Conservation (phyloP, 1,139 yeast species). For the Suhomyces coccinellae region DNA sequence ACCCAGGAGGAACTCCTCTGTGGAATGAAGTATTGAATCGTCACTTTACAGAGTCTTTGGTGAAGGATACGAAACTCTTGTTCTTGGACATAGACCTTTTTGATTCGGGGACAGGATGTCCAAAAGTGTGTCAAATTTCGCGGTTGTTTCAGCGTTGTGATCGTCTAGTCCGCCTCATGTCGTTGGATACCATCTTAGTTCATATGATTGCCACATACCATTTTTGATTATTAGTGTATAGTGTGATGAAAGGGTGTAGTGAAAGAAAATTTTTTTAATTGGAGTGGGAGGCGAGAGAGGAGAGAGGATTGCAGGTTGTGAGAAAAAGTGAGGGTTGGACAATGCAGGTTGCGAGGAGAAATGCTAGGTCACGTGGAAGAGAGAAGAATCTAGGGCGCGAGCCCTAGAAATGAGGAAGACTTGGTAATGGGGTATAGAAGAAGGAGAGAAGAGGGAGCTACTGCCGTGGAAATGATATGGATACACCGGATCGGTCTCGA, state of each 20-base stretch:
- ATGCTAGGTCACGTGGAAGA: neutral
- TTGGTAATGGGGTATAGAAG: neutral
- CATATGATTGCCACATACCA: conserved; percentile 26
- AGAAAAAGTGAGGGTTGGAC: conserved; percentile 2
- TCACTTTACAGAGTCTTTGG: no score
- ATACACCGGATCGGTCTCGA: no score
- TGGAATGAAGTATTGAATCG: no score
- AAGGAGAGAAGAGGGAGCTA: no score
- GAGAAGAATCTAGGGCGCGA: conserved; percentile 5
- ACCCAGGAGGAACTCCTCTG: no score
- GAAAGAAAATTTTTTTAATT: conserved; percentile 16
- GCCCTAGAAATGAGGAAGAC: conserved; percentile 5
- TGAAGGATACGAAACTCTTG: neutral
- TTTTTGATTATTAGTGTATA: conserved; percentile 26
- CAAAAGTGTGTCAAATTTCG: neutral
- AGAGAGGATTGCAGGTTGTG: conserved; percentile 8
- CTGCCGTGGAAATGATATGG: no score
- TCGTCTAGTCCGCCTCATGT: neutral
- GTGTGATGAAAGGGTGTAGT: conserved; percentile 10
- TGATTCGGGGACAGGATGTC: neutral
- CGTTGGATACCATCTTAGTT: neutral
- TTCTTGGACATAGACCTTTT: neutral
- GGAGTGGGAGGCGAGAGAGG: conserved; percentile 6
- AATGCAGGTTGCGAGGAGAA: conserved; percentile 3
- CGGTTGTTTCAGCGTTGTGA: neutral